A percentile compares a stretch with the other conserved stretches of the same genome.
phyloP scores from a whole-genome alignment of 2,329 filamentous ascomycete genomes.

The Purpureocillium lavendulum region DNA sequence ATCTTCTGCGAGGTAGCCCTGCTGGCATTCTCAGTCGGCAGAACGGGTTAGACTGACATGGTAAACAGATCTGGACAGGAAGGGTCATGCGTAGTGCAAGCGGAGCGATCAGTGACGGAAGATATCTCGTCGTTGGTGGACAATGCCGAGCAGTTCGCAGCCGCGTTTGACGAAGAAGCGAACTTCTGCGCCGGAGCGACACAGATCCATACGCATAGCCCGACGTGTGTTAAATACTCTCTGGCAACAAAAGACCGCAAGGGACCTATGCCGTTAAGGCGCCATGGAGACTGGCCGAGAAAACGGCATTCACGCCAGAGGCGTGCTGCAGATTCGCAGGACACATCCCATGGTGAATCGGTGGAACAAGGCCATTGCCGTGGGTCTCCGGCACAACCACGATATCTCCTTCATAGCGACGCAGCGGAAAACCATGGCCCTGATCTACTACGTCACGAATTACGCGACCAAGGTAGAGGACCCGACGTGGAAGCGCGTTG shows the following conservation, averaged over 20 bases:
- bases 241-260: neutral
- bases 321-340: neutral
- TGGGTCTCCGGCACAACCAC: neutral
- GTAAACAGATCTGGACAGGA: neutral
- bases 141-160: neutral
- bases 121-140: neutral
- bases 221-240: neutral
- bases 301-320: neutral
- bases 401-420: neutral
- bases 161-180: neutral
- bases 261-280: neutral
- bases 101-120: neutral
- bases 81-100: neutral
- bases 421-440: constrained; percentile 1
- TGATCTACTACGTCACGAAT: constrained; percentile 2
- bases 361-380: neutral
- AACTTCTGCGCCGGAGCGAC: neutral
- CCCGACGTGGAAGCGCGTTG: constrained; percentile 4
- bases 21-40: too few species aligned
- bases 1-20: too few species aligned
- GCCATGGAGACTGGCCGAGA: neutral
- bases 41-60: too few species aligned
- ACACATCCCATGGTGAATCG: neutral
- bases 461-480: constrained; percentile 5
- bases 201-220: neutral